Percentiles rank a stretch among this genome's conserved stretches.
Evolutionary conservation across 2,329 filamentous ascomycete species (phyloP).

Genomic region (Cryphonectria parasitica): DNA sequence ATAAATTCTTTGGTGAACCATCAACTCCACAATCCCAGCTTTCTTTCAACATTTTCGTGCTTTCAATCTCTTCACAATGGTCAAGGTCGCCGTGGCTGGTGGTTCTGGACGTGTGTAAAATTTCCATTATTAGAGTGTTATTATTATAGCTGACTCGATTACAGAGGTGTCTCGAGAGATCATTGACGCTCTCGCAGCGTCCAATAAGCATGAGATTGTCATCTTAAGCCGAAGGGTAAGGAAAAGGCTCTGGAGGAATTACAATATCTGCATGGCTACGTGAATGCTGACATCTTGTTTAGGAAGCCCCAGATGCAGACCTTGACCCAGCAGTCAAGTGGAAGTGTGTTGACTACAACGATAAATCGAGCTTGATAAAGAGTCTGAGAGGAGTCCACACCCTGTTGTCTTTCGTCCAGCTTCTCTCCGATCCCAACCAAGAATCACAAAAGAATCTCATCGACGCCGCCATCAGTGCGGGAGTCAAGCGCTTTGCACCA

Average conservation of each 20-base stretch:
- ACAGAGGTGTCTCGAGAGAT: constrained; percentile 27
- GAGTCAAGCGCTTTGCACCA: constrained; percentile 63
- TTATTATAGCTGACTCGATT: not conserved
- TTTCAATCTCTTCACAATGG: constrained; percentile 16
- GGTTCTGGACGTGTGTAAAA: constrained; percentile 23
- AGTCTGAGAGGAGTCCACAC: constrained; percentile 53
- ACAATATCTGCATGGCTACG: not conserved
- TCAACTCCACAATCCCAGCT: not conserved
- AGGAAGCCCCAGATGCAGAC: not conserved
- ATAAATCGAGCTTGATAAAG: constrained; percentile 42
- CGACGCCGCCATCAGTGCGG: constrained; percentile 55
- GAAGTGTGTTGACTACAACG: constrained; percentile 49
- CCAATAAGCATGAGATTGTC: constrained; percentile 25
- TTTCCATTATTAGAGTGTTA: too few relatives aligned
- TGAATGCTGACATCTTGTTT: not conserved
- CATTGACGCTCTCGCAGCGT: constrained; percentile 20
- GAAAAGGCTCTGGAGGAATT: not conserved
- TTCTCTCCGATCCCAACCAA: constrained; percentile 38
- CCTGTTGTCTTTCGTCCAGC: constrained; percentile 55
- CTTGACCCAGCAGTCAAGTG: constrained; percentile 40
- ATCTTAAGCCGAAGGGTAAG: constrained; percentile 23
- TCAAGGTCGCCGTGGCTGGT: constrained; percentile 29
- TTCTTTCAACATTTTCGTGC: too few relatives aligned
- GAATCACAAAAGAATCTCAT: constrained; percentile 59
- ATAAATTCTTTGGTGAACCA: not conserved